Evolutionary conservation across 2,329 filamentous ascomycete genomes (phyloP).

Genomic region (Paracorniculantispora psalliotae): DNA sequence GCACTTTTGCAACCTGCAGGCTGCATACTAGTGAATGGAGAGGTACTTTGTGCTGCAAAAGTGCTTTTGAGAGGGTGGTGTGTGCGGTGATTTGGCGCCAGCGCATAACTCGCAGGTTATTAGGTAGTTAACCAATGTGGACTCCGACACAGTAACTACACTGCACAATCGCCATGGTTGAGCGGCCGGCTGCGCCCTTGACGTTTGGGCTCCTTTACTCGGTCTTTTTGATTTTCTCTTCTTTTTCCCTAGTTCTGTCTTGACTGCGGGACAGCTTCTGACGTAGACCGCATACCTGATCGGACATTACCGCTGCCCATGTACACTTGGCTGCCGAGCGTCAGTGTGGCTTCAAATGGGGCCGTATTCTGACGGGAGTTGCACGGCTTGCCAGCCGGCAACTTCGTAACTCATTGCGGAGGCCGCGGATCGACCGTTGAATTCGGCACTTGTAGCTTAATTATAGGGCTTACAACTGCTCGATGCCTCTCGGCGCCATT

Average conservation of each 20-base stretch:
- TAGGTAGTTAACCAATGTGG: too few relatives aligned
- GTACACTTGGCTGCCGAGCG: not conserved
- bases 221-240: not conserved
- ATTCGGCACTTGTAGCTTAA: not conserved
- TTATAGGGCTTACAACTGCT: not conserved
- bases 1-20: not conserved
- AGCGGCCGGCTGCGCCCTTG: not conserved
- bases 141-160: not conserved
- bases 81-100: not conserved
- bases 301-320: not conserved
- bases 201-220: not conserved
- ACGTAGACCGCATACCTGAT: not conserved
- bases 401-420: not conserved
- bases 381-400: not conserved
- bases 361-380: not conserved
- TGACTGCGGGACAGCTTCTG: not conserved
- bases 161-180: not conserved
- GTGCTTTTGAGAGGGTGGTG: not conserved
- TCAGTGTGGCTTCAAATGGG: not conserved
- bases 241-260: not conserved
- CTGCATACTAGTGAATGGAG: not conserved
- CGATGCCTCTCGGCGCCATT: not conserved
- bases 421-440: not conserved
- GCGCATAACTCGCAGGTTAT: not conserved
- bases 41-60: not conserved